Evolutionary conservation across 345 rosid species (phyloP).

Genomic region (Rhizophora mangle): DNA sequence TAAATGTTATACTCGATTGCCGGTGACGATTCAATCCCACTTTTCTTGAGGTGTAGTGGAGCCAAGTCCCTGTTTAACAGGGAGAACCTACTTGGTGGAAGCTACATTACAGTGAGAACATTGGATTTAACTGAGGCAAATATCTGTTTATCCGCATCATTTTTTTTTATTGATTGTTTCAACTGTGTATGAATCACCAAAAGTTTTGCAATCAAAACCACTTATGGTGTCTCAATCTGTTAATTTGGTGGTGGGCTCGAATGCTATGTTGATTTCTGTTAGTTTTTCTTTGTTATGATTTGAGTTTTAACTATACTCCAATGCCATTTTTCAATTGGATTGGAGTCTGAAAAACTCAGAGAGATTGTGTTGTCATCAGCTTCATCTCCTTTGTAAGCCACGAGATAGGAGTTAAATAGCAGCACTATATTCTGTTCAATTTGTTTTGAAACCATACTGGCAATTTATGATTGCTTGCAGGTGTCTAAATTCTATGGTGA

Average conservation of each 20-base stretch:
- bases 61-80: conserved; percentile 29
- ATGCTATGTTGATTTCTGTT: conserved; percentile 18
- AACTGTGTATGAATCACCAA: conserved; percentile 18
- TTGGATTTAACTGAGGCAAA: conserved; percentile 26
- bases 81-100: conserved; percentile 40
- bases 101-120: conserved; percentile 22
- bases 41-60: conserved; percentile 24
- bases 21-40: conserved; percentile 24
- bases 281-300: background rate
- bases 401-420: conserved; percentile 63
- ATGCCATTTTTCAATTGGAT: background rate
- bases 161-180: background rate
- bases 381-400: conserved; percentile 37
- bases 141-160: conserved; percentile 12
- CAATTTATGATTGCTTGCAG: too few species aligned
- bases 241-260: too few species aligned
- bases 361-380: conserved; percentile 66
- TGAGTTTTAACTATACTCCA: conserved; percentile 55
- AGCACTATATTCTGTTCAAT: conserved; percentile 37
- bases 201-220: background rate
- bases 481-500: too few species aligned
- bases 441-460: background rate
- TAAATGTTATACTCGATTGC: background rate
- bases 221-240: too few species aligned
- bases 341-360: conserved; percentile 60